Base-by-base conservation (phyloP, 768 basidiomycete genomes). In the Mycena vulgaris region DNA sequence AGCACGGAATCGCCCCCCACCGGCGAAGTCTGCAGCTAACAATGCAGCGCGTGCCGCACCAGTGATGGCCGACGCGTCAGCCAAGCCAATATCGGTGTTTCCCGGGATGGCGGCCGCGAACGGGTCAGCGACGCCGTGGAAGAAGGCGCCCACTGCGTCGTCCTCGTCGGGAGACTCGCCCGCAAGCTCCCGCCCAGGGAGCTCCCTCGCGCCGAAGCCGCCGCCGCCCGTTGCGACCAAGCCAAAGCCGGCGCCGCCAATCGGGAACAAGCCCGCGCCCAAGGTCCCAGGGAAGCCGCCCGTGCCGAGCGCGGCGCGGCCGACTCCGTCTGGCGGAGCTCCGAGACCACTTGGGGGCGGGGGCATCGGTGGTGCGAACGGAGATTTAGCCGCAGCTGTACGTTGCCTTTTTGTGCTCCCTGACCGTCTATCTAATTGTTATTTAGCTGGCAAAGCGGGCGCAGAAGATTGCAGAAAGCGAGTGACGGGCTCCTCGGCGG, bases 371-470 rank as follows among this genome's bases (percentile, higher is more conserved):
- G 72, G 64, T 10, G 68, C 49, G 39, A 67, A 63, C 42, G 58
- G 94, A 81, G 95, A 95, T 81, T 82, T 96, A 70, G 94, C 95
- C 66, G 94, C 95, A 71, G 92, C 89, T 56, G 93, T 96, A 74
- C 85, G 93, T 86, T 4, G 7, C 23, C 57, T 68, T 28, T 14
- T 31, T 25, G 17, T 5, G 13, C 23, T 27, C 13, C 16, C 30
- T 6, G 19, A 31, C 21, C 60, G 30, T 40, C 19, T 28, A 69
- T 14, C 39, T 45, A n/a, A 33, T 49, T 19, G 62, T 65, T 61
- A 48, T 51, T n/a, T 23, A 95, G 94, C 80, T 95, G 63, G 93
- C 93, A 25, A 93, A 85, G 78, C 90, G 94, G 28, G 93, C 94
- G 1, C 93, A 95, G 78, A 86, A 83, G 75, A 85, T 89, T 72